These are phyloP conservation scores for Moricandia arvensis DNA, from an alignment of 345 rosid species.

Conservation along the genomic window DNA sequence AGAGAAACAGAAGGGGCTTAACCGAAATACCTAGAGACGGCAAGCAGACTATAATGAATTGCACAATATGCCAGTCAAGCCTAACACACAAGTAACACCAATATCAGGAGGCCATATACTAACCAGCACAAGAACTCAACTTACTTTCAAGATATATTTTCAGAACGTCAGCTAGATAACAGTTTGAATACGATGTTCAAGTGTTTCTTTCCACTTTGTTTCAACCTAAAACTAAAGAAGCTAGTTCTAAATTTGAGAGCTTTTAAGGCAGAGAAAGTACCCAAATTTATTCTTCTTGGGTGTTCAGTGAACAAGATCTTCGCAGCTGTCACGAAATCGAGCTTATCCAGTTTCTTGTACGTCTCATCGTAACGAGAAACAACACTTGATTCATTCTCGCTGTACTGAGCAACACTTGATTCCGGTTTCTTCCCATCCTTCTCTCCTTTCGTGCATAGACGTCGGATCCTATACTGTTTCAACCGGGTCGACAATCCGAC, in stretches of 20 bases:
- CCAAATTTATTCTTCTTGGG: conserved; percentile 75
- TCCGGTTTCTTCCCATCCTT: conserved; percentile 33
- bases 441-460: conserved; percentile 32
- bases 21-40: conserved; percentile 73
- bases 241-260: background rate
- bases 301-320: conserved; percentile 68
- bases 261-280: conserved; percentile 39
- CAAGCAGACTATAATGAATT: conserved; percentile 86
- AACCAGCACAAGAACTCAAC: conserved; percentile 10
- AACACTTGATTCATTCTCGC: conserved; percentile 47
- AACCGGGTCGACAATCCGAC: conserved; percentile 33
- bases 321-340: conserved; percentile 75
- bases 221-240: background rate
- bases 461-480: conserved; percentile 22
- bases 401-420: conserved; percentile 38
- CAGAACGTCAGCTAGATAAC: conserved; percentile 7
- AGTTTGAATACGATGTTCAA: background rate
- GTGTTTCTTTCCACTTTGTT: background rate
- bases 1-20: conserved; percentile 14
- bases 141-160: background rate
- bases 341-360: conserved; percentile 63
- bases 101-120: background rate
- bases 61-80: conserved; percentile 91
- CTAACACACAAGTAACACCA: conserved; percentile 46
- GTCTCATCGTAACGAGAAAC: conserved; percentile 51